Evolutionary conservation across 2,329 filamentous ascomycete species (phyloP).

Genomic region (Plectosphaerella plurivora): DNA sequence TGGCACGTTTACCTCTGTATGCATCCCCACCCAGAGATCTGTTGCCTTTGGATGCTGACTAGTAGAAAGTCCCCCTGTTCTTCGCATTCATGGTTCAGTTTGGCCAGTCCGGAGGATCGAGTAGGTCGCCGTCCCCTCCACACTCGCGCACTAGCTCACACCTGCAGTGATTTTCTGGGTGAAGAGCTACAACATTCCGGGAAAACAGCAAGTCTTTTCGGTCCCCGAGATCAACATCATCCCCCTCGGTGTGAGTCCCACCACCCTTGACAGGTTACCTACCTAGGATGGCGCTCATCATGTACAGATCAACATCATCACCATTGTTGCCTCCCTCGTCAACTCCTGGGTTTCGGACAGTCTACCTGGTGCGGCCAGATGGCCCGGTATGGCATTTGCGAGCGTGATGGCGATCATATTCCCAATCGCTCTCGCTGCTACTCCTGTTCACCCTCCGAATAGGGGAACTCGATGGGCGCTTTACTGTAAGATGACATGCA

Average conservation of each 20-base stretch:
- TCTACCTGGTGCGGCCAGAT: conserved; percentile 15
- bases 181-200: conserved; percentile 18
- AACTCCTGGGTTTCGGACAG: conserved; percentile 20
- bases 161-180: conserved; percentile 21
- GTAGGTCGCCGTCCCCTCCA: conserved; percentile 6
- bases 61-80: conserved; percentile 13
- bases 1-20: conserved; percentile 22
- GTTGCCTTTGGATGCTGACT: background rate
- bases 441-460: conserved; percentile 16
- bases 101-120: conserved; percentile 17
- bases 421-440: conserved; percentile 16
- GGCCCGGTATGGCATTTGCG: conserved; percentile 20
- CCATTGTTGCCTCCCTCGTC: conserved; percentile 14
- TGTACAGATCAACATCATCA: conserved; percentile 16
- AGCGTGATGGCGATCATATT: conserved; percentile 18
- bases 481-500: conserved; percentile 13
- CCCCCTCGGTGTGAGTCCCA: conserved; percentile 16
- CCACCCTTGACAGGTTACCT: background rate
- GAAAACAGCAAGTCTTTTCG: conserved; percentile 14
- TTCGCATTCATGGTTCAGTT: conserved; percentile 16
- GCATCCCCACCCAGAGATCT: background rate
- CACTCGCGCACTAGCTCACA: background rate
- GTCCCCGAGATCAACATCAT: conserved; percentile 21
- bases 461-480: conserved; percentile 15
- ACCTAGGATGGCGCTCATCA: background rate